phyloP scores from a whole-genome alignment of 768 basidiomycete species.

The Russula sp. region DNA sequence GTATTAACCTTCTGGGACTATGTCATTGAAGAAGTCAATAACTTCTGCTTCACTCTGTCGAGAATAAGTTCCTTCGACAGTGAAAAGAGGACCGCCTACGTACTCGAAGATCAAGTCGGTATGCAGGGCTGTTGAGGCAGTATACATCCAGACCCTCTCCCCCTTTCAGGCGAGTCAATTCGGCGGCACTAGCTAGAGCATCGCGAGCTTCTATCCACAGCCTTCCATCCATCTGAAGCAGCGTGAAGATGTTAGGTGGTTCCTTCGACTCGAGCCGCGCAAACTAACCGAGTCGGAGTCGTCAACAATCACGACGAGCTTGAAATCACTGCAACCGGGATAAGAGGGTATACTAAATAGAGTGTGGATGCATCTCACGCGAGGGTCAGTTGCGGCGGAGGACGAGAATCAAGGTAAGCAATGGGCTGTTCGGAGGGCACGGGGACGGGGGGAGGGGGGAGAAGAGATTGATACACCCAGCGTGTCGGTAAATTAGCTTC shows the following conservation, averaged over 20 bases:
- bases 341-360: background rate
- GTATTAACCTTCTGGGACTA: constrained; percentile 23
- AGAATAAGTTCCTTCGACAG: background rate
- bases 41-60: constrained; percentile 24
- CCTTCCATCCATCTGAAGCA: constrained; percentile 41
- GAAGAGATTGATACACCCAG: constrained; percentile 10
- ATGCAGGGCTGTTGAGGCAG: constrained; percentile 40
- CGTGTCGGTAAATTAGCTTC: constrained; percentile 30
- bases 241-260: background rate
- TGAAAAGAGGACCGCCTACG: constrained; percentile 33
- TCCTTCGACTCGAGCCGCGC: background rate
- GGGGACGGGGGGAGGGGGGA: background rate
- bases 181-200: constrained; percentile 43
- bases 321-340: constrained; percentile 36
- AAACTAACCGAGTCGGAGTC: constrained; percentile 42
- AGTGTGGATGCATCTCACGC: constrained; percentile 3
- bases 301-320: constrained; percentile 44
- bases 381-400: background rate
- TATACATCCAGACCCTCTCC: constrained; percentile 43
- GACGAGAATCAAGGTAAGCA: background rate
- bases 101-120: constrained; percentile 30
- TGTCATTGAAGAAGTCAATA: constrained; percentile 14
- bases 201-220: constrained; percentile 43
- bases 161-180: constrained; percentile 40
- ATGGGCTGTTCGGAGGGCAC: background rate